These are phyloP conservation scores for Pythium aphanidermatum DNA, from an alignment of 352 stramenopile genomes.

Conservation along the genomic window DNA sequence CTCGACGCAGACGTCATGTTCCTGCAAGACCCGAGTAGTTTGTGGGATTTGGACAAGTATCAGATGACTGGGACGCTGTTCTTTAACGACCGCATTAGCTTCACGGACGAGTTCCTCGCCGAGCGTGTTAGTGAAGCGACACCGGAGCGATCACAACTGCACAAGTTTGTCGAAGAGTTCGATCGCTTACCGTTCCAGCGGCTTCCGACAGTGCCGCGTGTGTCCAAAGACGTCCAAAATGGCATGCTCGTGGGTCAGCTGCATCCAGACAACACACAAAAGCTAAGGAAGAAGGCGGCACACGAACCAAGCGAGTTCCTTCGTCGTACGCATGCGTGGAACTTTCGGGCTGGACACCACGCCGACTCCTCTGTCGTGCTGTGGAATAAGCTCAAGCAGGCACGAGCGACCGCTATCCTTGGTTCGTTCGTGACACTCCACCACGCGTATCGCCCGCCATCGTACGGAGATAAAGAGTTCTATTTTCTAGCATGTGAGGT, in stretches of 20 bases:
- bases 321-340: constrained; percentile 54
- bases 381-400: constrained; percentile 62
- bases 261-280: constrained; percentile 21
- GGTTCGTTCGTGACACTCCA: constrained; percentile 39
- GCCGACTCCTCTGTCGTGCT: constrained; percentile 75
- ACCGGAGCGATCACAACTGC: constrained; percentile 25
- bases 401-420: constrained; percentile 61
- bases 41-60: constrained; percentile 54
- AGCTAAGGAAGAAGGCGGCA: constrained; percentile 15
- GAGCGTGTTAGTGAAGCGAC: constrained; percentile 15
- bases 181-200: constrained; percentile 34
- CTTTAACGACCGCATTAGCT: constrained; percentile 59
- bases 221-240: neutral
- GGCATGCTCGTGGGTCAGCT: constrained; percentile 2
- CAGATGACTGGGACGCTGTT: constrained; percentile 52
- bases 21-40: constrained; percentile 42
- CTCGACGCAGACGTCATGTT: constrained; percentile 68
- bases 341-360: constrained; percentile 51
- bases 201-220: constrained; percentile 29
- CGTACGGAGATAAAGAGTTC: constrained; percentile 74
- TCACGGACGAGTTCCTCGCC: constrained; percentile 34
- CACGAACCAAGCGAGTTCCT: constrained; percentile 55
- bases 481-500: constrained; percentile 70
- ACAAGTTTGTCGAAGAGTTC: constrained; percentile 52
- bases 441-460: constrained; percentile 23